These are phyloP conservation scores for Ambrosia trifida DNA, from an alignment of 129 eudicot genomes.

Conservation along the genomic window DNA sequence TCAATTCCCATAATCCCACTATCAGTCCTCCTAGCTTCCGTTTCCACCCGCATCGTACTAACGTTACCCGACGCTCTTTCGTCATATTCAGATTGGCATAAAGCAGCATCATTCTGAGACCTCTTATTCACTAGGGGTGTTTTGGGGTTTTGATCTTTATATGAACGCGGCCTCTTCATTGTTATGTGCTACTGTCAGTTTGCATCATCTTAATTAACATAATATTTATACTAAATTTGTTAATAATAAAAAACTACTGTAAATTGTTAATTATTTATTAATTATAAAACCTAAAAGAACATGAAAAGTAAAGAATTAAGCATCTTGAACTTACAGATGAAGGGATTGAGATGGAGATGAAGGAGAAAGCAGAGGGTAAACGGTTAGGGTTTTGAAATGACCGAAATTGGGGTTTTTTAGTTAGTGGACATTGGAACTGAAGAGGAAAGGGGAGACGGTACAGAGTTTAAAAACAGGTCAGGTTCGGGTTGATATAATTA, in stretches of 20 bases:
- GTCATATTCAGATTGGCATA: conserved; percentile 4
- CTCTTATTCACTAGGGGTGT: conserved; percentile 5
- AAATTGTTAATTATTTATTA: not conserved
- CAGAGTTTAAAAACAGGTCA: too few relatives aligned
- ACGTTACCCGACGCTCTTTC: conserved; percentile 18
- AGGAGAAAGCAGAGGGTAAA: too few relatives aligned
- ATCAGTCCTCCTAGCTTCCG: conserved; percentile 41
- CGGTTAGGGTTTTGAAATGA: too few relatives aligned
- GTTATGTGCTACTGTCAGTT: conserved; percentile 1
- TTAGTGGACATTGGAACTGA: too few relatives aligned
- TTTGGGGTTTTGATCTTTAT: conserved; percentile 37
- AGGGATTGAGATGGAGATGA: too few relatives aligned
- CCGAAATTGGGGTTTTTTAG: too few relatives aligned
- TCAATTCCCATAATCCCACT: conserved; percentile 42
- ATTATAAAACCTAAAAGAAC: not conserved
- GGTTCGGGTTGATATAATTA: too few relatives aligned
- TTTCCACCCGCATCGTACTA: conserved; percentile 17
- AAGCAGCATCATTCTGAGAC: conserved; percentile 23
- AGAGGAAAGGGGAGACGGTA: too few relatives aligned
- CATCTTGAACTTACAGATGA: too few relatives aligned
- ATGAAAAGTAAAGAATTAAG: too few relatives aligned
- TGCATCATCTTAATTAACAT: not conserved
- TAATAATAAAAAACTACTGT: not conserved
- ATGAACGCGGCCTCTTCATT: conserved; percentile 71
- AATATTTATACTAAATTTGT: not conserved